phyloP scores from a whole-genome alignment of 2,329 filamentous ascomycete species.

The Neofusicoccum umdonicola region DNA sequence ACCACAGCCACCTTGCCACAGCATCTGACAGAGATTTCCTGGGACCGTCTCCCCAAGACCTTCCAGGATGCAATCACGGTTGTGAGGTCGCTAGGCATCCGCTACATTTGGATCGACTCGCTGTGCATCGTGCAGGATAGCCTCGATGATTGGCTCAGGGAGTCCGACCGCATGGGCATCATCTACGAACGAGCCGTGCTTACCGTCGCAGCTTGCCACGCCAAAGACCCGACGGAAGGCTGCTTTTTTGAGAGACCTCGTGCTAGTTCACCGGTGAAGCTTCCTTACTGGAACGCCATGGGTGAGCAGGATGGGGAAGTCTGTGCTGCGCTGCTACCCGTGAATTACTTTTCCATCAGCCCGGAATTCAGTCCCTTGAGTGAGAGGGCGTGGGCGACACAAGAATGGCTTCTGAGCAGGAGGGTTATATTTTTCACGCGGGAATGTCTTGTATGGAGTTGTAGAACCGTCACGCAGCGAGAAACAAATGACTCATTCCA shows the following conservation, averaged over 20 bases:
- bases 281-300: constrained; percentile 19
- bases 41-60: constrained; percentile 17
- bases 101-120: constrained; percentile 24
- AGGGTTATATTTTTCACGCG: constrained; percentile 24
- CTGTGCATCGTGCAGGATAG: constrained; percentile 22
- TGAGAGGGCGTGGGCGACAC: constrained; percentile 6
- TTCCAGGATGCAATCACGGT: constrained; percentile 20
- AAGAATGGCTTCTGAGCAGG: constrained; percentile 12
- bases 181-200: constrained; percentile 15
- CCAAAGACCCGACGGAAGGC: constrained; percentile 1
- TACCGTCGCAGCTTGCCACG: constrained; percentile 13
- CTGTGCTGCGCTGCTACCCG: constrained; percentile 20
- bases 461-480: constrained; percentile 23
- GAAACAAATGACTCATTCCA: constrained; percentile 26
- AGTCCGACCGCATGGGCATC: constrained; percentile 15
- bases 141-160: constrained; percentile 11
- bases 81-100: constrained; percentile 4
- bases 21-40: constrained; percentile 21
- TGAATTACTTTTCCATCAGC: constrained; percentile 21
- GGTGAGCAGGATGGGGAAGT: constrained; percentile 19
- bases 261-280: constrained; percentile 16
- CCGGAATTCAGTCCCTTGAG: constrained; percentile 23
- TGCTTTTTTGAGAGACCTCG: constrained; percentile 10
- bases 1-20: constrained; percentile 20
- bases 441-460: constrained; percentile 24